A percentile compares a stretch with the other conserved stretches of the same genome.
phyloP scores from a whole-genome alignment of 2,329 filamentous ascomycete species.

The Gremmenia infestans region DNA sequence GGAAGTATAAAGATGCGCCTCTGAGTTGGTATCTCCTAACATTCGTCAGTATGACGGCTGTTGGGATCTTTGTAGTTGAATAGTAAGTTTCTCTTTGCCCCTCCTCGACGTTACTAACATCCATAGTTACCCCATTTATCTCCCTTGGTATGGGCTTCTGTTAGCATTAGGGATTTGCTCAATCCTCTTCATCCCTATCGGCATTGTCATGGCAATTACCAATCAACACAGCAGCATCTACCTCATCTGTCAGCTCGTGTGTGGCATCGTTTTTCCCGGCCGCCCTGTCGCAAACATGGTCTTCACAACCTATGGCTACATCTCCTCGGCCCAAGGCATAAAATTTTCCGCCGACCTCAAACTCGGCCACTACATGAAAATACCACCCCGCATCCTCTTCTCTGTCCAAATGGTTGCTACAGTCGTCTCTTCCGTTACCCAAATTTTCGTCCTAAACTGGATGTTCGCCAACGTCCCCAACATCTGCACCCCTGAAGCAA shows the following conservation, averaged over 20 bases:
- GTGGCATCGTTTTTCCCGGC: constrained; percentile 75
- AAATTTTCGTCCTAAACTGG: constrained; percentile 84
- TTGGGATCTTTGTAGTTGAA: constrained; percentile 80
- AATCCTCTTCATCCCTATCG: constrained; percentile 82
- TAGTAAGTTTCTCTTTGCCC: constrained; percentile 52
- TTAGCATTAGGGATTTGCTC: constrained; percentile 73
- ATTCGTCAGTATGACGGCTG: constrained; percentile 68
- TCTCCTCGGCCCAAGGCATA: constrained; percentile 81
- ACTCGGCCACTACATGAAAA: constrained; percentile 84
- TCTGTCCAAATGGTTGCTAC: constrained; percentile 73
- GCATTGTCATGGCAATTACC: constrained; percentile 89
- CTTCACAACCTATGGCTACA: constrained; percentile 87
- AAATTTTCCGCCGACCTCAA: constrained; percentile 87
- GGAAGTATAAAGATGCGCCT: constrained; percentile 74
- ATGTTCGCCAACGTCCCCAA: constrained; percentile 75
- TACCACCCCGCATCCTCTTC: constrained; percentile 74
- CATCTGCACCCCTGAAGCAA: constrained; percentile 73
- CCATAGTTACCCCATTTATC: constrained; percentile 67
- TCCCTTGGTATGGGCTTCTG: constrained; percentile 82
- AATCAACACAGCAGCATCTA: constrained; percentile 87
- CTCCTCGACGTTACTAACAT: constrained; percentile 16
- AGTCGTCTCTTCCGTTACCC: constrained; percentile 70
- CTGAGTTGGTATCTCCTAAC: constrained; percentile 76
- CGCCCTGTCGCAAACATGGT: constrained; percentile 90
- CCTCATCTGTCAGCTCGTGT: constrained; percentile 80